Evolutionary conservation across 1,139 yeast genomes (phyloP), one percentile per base, ranked within the genome.

Genomic region (Martiniozyma asiatica): DNA sequence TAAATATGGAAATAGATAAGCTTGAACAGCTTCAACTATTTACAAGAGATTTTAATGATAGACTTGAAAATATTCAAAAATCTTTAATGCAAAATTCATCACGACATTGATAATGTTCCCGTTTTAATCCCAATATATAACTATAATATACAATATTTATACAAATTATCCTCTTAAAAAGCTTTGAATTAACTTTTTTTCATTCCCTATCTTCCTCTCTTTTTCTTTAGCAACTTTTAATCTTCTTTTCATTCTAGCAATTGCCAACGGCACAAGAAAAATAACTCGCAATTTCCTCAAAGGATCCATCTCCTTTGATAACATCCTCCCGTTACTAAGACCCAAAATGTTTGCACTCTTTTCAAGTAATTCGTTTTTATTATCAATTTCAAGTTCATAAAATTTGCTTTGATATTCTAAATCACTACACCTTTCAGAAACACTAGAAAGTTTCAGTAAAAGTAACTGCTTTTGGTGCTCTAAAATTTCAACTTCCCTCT

Each of bases 1-100:
- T 81, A 14, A 81, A 78, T 41, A 47, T 53, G 36, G 80, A 78
- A 40, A 73, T 80, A 37, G 60, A 68, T 47, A 79, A 77, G 52
- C 48, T 82, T 33, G 75, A 76, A 36, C 93, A 80, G 45, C 59
- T 82, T 29, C 61, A 59, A 23, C 42, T 53, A 32, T 74, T 78
- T 25, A 61, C 55, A 7, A 38, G 42, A 12, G 71, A 62, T 29
- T 66, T 65, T 39, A 50, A 47, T 14, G 37, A 35, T 3, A 45
- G 71, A 25, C 42, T 64, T 10, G 20, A 31, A 16, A 40, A 35
- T 4, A 32, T 55, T n/a, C 52, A 51, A 18, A 22, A n/a, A 2
- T 30, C 41, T 14, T 25, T 44, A n/a, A n/a, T n/a, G n/a, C n/a
- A n/a, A n/a, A n/a, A n/a, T n/a, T n/a, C n/a, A n/a, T n/a, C n/a